Base-by-base conservation (phyloP, 306 rosid genomes). In the Malus sylvestris region DNA sequence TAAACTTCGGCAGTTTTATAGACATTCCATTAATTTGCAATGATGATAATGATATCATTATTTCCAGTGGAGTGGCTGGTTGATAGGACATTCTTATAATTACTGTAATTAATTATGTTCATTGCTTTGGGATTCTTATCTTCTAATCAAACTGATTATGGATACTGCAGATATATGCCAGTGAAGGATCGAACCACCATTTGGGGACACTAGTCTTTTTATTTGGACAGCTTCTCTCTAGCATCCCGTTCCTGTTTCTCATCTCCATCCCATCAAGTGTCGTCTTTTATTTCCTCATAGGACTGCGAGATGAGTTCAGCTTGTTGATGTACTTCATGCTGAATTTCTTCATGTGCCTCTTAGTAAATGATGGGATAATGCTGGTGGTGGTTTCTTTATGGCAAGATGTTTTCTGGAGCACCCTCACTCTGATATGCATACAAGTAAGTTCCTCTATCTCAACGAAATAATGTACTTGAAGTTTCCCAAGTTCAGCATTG, bases 281-380 rank as follows among this genome's bases (percentile, higher is more conserved):
- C 3, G 93, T 89, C 82, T 92, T 96, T 86, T 96, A 96, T 83
- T 96, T 96, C 89, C 88, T 96, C 10, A 63, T 92, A 19, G 96
- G 99, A 72, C 85, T 96, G 85, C 84, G 85, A 55, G 99, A 96
- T 71, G 93, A 92, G 71, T 96, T 96, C 81, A 83, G 93, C 86
- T 87, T 96, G 89, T 85, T 96, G 80, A 96, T 96, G 99, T 96
- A 96, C 93, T 96, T 96, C 20, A 97, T 92, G 91, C 91, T 92
- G 79, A 96, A 96, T 76, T 88, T 92, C 86, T 96, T 96, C 86
- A 84, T 91, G 90, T 85, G 92, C 79, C 86, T 96, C 80, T 72
- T 96, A 71, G 88, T 96, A 53, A 96, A 92, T n/a, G 99, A 96
- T 85, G 99, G 99, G 71, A 72, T 96, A 55, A 90, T 96, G 89